phyloP scores from a whole-genome alignment of 345 rosid species.

The Boechera stricta region DNA sequence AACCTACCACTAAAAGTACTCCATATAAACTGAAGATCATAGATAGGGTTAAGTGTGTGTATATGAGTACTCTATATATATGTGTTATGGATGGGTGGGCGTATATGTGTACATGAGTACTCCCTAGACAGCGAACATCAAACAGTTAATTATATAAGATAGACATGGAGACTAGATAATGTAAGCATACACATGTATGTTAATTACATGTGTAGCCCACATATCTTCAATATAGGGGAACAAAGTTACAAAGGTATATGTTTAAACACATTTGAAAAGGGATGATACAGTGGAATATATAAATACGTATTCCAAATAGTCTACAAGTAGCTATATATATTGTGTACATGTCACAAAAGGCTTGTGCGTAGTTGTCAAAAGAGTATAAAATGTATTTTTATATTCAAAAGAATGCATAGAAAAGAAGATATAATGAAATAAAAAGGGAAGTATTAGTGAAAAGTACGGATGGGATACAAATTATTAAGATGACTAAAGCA shows the following conservation, averaged over 20 bases:
- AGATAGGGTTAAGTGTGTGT: slow-evolving; percentile 1
- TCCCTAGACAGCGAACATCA: slow-evolving; percentile 10
- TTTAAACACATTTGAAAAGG: slow-evolving; percentile 14
- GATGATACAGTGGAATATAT: slow-evolving; percentile 25
- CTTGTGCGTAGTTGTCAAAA: slow-evolving; percentile 46
- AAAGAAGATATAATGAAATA: slow-evolving; percentile 30
- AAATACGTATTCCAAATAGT: slow-evolving; percentile 32
- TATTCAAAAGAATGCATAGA: slow-evolving; percentile 33
- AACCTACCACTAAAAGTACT: background rate
- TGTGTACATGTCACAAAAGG: slow-evolving; percentile 37
- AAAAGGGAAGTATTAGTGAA: slow-evolving; percentile 32
- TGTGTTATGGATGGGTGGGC: too few relatives aligned
- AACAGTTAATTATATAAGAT: slow-evolving; percentile 8
- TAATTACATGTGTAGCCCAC: slow-evolving; percentile 6
- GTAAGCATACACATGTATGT: background rate
- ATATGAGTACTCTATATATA: background rate
- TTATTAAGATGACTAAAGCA: slow-evolving; percentile 36
- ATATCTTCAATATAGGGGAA: slow-evolving; percentile 23
- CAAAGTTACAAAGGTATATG: slow-evolving; percentile 16
- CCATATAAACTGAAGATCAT: background rate
- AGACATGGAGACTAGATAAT: slow-evolving; percentile 7
- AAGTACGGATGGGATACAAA: slow-evolving; percentile 15
- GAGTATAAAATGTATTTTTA: background rate
- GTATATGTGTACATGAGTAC: background rate
- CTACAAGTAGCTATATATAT: slow-evolving; percentile 15